Percentiles rank a stretch among this genome's conserved stretches.
Evolutionary conservation across 371 early-diverging fungal species (phyloP).

Genomic region (Haplosporangium sp.): DNA sequence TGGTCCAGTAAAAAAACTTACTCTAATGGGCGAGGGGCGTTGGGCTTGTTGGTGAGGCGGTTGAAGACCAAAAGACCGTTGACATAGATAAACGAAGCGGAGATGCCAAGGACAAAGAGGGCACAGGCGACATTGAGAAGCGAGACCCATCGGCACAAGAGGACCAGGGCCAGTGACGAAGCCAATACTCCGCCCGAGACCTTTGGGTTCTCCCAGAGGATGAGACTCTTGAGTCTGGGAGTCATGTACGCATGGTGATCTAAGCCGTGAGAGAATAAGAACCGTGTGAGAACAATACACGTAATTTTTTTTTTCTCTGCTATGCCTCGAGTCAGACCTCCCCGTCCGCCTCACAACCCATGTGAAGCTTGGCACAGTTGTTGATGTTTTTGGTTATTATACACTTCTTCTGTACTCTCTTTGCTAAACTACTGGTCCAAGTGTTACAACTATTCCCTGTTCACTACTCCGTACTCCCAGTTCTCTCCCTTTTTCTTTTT

Average conservation of each 20-base stretch:
- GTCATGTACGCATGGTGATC: constrained; percentile 62
- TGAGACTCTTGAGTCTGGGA: constrained; percentile 58
- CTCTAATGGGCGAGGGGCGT: constrained; percentile 59
- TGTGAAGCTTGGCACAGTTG: constrained; percentile 21
- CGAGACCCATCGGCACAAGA: constrained; percentile 66
- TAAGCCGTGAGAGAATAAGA: constrained; percentile 11
- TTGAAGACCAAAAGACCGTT: constrained; percentile 61
- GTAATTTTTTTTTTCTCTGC: background rate
- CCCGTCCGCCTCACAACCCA: constrained; percentile 1
- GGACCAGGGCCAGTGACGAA: constrained; percentile 54
- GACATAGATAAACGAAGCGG: constrained; percentile 65
- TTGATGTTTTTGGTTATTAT: constrained; percentile 1
- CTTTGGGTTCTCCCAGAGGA: constrained; percentile 67
- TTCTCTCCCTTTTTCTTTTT: background rate
- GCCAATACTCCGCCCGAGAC: constrained; percentile 57
- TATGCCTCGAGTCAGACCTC: background rate
- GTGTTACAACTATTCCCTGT: too few relatives aligned
- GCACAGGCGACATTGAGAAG: constrained; percentile 65
- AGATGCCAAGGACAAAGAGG: constrained; percentile 61
- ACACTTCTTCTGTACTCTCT: background rate
- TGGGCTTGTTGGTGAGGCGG: constrained; percentile 51
- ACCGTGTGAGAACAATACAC: background rate
- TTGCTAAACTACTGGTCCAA: background rate
- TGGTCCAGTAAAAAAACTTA: constrained; percentile 9
- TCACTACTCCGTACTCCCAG: constrained; percentile 2